These are phyloP conservation scores for Nyctanthes arbortristis DNA, from an alignment of 257 asterid species.

Conservation along the genomic window DNA sequence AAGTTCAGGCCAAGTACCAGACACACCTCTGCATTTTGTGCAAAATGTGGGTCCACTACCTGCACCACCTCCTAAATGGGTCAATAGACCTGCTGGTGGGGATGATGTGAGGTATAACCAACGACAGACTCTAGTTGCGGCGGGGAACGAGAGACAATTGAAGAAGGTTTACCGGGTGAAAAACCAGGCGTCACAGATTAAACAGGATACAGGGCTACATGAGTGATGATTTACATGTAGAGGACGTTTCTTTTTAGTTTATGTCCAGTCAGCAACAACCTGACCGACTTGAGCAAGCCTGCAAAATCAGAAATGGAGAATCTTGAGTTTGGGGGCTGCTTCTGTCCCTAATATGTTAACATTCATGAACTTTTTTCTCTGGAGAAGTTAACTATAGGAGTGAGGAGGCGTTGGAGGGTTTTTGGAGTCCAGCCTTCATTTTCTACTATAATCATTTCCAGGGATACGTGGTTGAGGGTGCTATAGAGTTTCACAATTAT, in stretches of 20 bases:
- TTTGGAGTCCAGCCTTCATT: background rate
- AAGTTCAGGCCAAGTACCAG: slow-evolving; percentile 33
- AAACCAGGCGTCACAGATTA: slow-evolving; percentile 21
- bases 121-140: slow-evolving; percentile 28
- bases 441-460: background rate
- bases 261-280: background rate
- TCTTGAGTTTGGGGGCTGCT: background rate
- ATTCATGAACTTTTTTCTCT: no score
- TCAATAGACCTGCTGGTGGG: slow-evolving; percentile 39
- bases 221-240: slow-evolving; percentile 21
- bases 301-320: background rate
- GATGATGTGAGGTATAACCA: slow-evolving; percentile 30
- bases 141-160: slow-evolving; percentile 41
- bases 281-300: background rate
- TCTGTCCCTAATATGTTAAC: background rate
- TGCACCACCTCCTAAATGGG: slow-evolving; percentile 82
- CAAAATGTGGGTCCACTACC: slow-evolving; percentile 50
- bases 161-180: slow-evolving; percentile 66
- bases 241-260: background rate
- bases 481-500: background rate
- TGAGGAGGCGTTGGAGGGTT: background rate
- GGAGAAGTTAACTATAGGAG: background rate
- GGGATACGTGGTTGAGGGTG: background rate
- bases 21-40: slow-evolving; percentile 20
- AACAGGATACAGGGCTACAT: slow-evolving; percentile 23